Evolutionary conservation across 352 stramenopile species (phyloP).

Genomic region (Pythium chondricola): DNA sequence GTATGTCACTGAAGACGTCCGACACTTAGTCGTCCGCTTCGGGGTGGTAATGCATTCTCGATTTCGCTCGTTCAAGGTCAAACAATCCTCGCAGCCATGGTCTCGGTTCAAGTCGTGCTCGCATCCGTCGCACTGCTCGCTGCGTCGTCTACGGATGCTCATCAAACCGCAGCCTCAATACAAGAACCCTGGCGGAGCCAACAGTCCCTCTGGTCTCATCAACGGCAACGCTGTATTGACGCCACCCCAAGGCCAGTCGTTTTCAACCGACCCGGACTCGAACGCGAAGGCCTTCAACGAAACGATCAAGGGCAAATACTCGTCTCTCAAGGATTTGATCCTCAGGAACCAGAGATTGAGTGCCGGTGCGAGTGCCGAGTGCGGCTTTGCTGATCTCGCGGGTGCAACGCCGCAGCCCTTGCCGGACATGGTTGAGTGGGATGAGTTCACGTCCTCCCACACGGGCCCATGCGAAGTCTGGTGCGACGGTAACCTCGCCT

Average conservation of each 20-base stretch:
- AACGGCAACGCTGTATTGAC: constrained; percentile 1
- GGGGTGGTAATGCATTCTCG: not conserved
- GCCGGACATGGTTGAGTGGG: constrained; percentile 9
- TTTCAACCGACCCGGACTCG: not conserved
- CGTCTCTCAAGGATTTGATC: constrained; percentile 15
- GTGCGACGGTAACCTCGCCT: constrained; percentile 10
- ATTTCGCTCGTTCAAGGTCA: not conserved
- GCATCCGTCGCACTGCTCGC: not conserved
- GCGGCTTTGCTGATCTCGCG: constrained; percentile 3
- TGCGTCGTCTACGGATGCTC: constrained; percentile 1
- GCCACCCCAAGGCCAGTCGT: constrained; percentile 1
- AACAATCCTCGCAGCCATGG: not conserved
- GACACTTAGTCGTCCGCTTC: not conserved
- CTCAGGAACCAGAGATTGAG: constrained; percentile 17
- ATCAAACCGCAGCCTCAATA: constrained; percentile 6
- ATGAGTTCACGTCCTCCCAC: constrained; percentile 18
- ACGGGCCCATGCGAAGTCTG: constrained; percentile 17
- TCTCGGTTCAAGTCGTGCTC: not conserved
- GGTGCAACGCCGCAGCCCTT: constrained; percentile 5
- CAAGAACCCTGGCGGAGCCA: not conserved
- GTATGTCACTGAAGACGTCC: not conserved
- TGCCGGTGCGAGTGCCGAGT: constrained; percentile 19
- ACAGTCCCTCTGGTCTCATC: constrained; percentile 2
- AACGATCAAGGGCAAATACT: constrained; percentile 13
- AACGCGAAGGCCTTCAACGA: constrained; percentile 10